phyloP scores from a whole-genome alignment of 495 filamentous ascomycete species.

The Aspergillus sparsus region DNA sequence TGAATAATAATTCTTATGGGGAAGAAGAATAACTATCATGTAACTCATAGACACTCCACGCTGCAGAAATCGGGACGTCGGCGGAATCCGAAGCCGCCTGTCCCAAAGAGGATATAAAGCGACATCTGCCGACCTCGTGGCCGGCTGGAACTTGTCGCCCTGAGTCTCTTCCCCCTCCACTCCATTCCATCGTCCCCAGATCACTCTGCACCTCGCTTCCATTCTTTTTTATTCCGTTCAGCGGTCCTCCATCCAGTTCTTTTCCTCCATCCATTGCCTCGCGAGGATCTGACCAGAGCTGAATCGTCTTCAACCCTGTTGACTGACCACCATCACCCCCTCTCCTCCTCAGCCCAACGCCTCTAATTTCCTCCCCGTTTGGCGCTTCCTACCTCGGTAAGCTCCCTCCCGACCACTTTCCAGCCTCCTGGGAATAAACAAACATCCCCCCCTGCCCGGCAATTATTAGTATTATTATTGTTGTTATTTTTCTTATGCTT shows the following conservation, averaged over 20 bases:
- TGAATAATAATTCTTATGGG: neutral
- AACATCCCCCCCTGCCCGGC: slow-evolving; percentile 22
- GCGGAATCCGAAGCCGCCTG: slow-evolving; percentile 23
- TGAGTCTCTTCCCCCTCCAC: neutral
- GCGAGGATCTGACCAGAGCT: slow-evolving; percentile 8
- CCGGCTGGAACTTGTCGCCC: slow-evolving; percentile 10
- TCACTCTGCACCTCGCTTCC: slow-evolving; percentile 3
- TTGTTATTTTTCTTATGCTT: slow-evolving; percentile 7
- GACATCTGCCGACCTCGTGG: slow-evolving; percentile 31
- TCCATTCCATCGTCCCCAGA: slow-evolving; percentile 1
- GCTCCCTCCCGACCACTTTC: slow-evolving; percentile 1
- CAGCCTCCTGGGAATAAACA: slow-evolving; percentile 15
- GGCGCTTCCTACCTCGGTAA: slow-evolving; percentile 20
- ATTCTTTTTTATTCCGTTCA: neutral
- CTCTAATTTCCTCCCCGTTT: slow-evolving; percentile 13
- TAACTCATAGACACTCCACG: neutral
- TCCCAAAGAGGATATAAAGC: slow-evolving; percentile 17
- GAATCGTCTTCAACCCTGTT: neutral
- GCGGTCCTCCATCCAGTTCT: slow-evolving; percentile 8
- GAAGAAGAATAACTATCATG: neutral
- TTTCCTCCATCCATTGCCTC: slow-evolving; percentile 9
- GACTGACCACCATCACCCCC: neutral
- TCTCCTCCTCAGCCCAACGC: slow-evolving; percentile 1
- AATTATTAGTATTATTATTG: slow-evolving; percentile 7
- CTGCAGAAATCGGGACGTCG: slow-evolving; percentile 17